A percentile compares a stretch with the other conserved stretches of the same genome.
phyloP scores from a whole-genome alignment of 2,329 filamentous ascomycete species.

The Polytolypa hystricis region DNA sequence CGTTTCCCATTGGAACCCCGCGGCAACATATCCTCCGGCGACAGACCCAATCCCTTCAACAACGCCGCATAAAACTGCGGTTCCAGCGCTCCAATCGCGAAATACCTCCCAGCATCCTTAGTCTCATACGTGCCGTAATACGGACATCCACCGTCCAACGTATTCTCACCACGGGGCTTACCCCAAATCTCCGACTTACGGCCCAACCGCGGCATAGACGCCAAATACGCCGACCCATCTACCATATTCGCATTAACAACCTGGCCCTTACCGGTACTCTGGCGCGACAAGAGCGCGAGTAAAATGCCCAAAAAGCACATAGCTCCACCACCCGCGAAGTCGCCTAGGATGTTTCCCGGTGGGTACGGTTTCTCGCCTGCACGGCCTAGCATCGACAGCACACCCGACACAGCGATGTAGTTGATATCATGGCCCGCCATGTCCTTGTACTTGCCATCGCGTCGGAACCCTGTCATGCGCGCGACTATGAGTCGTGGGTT shows the following conservation, averaged over 20 bases:
- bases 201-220: slow-evolving; percentile 62
- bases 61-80: slow-evolving; percentile 69
- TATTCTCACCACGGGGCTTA: slow-evolving; percentile 58
- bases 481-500: slow-evolving; percentile 73
- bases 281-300: slow-evolving; percentile 61
- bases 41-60: slow-evolving; percentile 55
- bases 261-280: slow-evolving; percentile 59
- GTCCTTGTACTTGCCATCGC: slow-evolving; percentile 69
- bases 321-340: slow-evolving; percentile 84
- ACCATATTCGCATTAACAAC: slow-evolving; percentile 97
- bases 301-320: slow-evolving; percentile 73
- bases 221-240: slow-evolving; percentile 70
- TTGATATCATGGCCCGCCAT: slow-evolving; percentile 98
- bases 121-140: slow-evolving; percentile 88
- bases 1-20: slow-evolving; percentile 41
- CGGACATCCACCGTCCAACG: slow-evolving; percentile 73
- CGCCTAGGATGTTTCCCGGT: slow-evolving; percentile 73
- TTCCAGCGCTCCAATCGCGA: slow-evolving; percentile 86
- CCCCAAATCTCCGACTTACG: slow-evolving; percentile 53
- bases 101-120: slow-evolving; percentile 56
- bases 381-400: slow-evolving; percentile 64
- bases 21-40: slow-evolving; percentile 32
- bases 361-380: slow-evolving; percentile 59
- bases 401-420: slow-evolving; percentile 80
- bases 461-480: slow-evolving; percentile 79